Conservation (phyloP, 768 basidiomycete species). For the Russula foetens region DNA sequence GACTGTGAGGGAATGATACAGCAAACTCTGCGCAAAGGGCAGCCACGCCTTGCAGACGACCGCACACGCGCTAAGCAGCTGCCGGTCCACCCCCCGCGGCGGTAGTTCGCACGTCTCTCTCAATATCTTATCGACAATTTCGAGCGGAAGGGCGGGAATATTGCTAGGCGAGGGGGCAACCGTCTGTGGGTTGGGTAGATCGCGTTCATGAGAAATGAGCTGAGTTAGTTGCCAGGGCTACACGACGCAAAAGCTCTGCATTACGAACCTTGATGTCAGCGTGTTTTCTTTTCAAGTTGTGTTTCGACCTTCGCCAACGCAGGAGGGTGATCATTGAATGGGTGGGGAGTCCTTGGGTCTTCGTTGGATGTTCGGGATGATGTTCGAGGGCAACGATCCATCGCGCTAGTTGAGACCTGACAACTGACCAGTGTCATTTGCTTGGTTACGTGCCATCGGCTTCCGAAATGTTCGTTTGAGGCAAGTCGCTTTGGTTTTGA, state of each 20-base stretch:
- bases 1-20: constrained; percentile 5
- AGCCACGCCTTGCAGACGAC: constrained; percentile 13
- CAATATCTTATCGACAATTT: constrained; percentile 7
- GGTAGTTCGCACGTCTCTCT: constrained; percentile 8
- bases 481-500: neutral
- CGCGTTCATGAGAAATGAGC: neutral
- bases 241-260: neutral
- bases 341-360: neutral
- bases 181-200: neutral
- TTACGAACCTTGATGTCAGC: neutral
- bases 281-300: neutral
- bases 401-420: neutral
- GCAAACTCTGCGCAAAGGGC: neutral
- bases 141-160: neutral
- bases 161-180: neutral
- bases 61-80: constrained; percentile 1
- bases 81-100: neutral
- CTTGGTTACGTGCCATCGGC: neutral
- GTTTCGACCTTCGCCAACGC: neutral
- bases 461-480: neutral
- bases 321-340: neutral
- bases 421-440: neutral
- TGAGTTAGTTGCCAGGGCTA: neutral
- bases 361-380: neutral
- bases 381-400: neutral